Evolutionary conservation across 179 eudicot genomes (phyloP), one percentile per base, ranked within the genome.

Genomic region (Beta lomatogona): DNA sequence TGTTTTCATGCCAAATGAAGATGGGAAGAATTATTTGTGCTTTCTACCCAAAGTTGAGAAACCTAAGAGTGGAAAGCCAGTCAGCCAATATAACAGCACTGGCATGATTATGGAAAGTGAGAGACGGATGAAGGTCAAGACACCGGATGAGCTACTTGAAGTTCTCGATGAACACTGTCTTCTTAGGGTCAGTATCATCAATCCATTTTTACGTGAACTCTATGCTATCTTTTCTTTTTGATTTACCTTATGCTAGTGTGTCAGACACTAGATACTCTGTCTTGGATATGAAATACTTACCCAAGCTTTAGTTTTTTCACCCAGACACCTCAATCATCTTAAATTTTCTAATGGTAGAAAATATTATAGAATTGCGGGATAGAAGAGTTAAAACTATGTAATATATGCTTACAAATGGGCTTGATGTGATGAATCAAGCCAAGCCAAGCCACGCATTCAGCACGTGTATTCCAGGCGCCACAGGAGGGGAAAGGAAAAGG

Each of bases 141-240:
- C 98, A 48, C 97, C 98, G 45, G 98, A 95, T 89, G 98, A 95
- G 87, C 90, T 95, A 61, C 93, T 95, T 79, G 92, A 93, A 83
- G 86, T 86, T 64, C 88, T 92, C 73, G 92, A 90, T 79, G 97
- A 90, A 53, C 85, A 45, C 41, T 95, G 99, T 85, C 88, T 95
- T 83, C 14, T 91, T 67, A 89, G 99, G 86, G 99, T 95, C 44
- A 82, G 93, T 60, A 68, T 79, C 75, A 68, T 79, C 75, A 65
- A 44, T 0, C 54, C 53, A 28, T 55, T 10, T 76, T 5, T 11
- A 9, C 11, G 4, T 44, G 48, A 21, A 22, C 1, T 16, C 15
- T 71, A 41, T 80, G 70, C 60, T 74, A 46, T 25, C 15, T 57
- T n/a, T 18, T 57, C 65, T 18, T 5, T 57, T 36, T 14, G 5